These are phyloP conservation scores for Acorus gramineus DNA, from an alignment of 106 monocot genomes.

Conservation along the genomic window DNA sequence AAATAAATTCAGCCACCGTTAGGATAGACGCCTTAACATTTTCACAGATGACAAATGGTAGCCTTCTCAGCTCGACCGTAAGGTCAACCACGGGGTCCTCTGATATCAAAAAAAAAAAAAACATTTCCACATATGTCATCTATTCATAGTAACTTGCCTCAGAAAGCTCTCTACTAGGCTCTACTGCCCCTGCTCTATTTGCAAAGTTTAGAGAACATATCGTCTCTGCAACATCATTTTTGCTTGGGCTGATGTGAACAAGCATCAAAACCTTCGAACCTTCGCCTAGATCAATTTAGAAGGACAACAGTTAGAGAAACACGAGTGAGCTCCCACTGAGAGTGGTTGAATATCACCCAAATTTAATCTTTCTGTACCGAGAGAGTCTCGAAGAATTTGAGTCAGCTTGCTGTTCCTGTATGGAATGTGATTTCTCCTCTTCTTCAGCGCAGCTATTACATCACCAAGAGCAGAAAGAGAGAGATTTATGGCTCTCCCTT, in stretches of 20 bases:
- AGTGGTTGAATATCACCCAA: too few species aligned
- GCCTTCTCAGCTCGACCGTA: too few species aligned
- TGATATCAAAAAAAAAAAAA: too few species aligned
- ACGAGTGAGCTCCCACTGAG: not conserved
- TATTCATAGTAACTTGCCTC: constrained; percentile 17
- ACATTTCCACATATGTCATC: too few species aligned
- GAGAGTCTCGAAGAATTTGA: constrained; percentile 67
- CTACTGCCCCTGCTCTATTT: constrained; percentile 11
- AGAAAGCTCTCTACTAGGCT: constrained; percentile 39
- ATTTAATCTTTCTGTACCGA: constrained; percentile 24
- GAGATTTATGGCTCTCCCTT: constrained; percentile 87
- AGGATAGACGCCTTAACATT: too few species aligned
- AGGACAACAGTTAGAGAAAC: not conserved
- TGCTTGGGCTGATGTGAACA: constrained; percentile 13
- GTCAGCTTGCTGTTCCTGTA: constrained; percentile 95
- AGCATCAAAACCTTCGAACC: constrained; percentile 20
- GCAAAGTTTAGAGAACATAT: constrained; percentile 20
- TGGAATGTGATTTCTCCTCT: constrained; percentile 57
- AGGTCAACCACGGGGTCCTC: too few species aligned
- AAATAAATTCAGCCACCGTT: not conserved
- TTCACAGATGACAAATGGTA: too few species aligned
- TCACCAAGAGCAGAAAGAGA: constrained; percentile 80
- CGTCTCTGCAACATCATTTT: constrained; percentile 18
- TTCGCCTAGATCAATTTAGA: constrained; percentile 6
- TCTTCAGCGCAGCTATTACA: constrained; percentile 66